Base-by-base conservation (phyloP, 805 yeast species). In the Candida maesae region DNA sequence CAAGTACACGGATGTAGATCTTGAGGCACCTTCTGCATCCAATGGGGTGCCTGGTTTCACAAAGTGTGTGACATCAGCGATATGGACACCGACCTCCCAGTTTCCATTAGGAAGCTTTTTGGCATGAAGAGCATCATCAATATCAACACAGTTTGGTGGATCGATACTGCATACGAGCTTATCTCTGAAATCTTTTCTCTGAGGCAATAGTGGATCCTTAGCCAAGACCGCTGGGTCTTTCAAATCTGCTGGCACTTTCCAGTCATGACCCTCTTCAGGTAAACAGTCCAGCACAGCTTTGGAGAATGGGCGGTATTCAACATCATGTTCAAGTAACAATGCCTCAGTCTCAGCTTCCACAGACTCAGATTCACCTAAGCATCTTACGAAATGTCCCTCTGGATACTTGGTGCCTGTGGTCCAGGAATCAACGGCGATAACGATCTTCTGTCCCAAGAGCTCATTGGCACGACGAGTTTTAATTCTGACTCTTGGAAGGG, bases 131-230 rank as follows among this genome's bases (percentile, higher is more conserved):
- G 99, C 99, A 68, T 93, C 96, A 68, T 93, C 99, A 56, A 93
- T 93, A 77, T 93, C 99, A 50, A 90, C 97, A 79, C 98, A 91
- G 23, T 84, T 83, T 2, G 97, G 97, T 9, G 99, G 99, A 71
- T 93, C 99, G 53, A 93, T 93, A 18, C 95, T 84, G 61, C 99
- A 93, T 30, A 93, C 86, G 36, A 88, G 69, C 56, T 87, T 80
- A 54, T 91, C 95, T 55, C 99, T 78, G 44, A 90, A 72, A 61
- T 93, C 99, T 38, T 70, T 75, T 64, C 99, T 78, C 52, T 81
- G 79, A 28, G 61, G 56, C 26, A 76, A 55, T 36, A 64, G 53
- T 14, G 74, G 69, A 49, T 70, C 72, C 27, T 73, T 71, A 24
- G 75, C 60, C 30, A 76, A 63, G 9, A 69, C 75, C 47, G 78